These are phyloP conservation scores for Uronychia setigera DNA, from an alignment of 73 alveolate genomes.

Conservation along the genomic window DNA sequence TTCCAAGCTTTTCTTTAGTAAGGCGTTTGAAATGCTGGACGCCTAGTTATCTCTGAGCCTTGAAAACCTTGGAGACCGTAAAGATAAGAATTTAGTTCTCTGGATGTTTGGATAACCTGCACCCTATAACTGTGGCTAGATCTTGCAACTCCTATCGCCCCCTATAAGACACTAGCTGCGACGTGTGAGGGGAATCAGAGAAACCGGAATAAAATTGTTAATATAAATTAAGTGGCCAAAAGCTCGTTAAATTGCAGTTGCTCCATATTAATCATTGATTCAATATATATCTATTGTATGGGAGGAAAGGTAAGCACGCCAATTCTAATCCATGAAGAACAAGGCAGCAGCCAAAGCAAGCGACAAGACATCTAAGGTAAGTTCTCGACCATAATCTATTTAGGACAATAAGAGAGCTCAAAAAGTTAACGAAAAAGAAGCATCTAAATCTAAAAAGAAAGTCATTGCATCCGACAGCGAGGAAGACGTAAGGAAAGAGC, in stretches of 20 bases:
- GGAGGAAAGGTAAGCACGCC: background rate
- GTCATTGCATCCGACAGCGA: background rate
- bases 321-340: background rate
- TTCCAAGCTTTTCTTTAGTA: no score
- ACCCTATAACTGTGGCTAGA: no score
- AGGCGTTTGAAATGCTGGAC: no score
- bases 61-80: no score
- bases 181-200: no score
- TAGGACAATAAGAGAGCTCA: background rate
- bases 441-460: background rate
- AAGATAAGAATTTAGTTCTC: no score
- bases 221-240: background rate
- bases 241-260: background rate
- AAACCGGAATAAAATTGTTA: no score
- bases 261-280: background rate
- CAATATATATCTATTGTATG: background rate
- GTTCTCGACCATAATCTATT: background rate
- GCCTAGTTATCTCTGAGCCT: no score
- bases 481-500: background rate
- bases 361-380: background rate
- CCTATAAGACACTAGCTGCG: no score
- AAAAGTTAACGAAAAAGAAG: background rate
- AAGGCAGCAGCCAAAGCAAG: background rate
- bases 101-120: no score
- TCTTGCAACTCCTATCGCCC: no score